Evolutionary conservation across 2,329 filamentous ascomycete species (phyloP), one percentile per base, ranked within the genome.

Genomic region (Ascosphaera aggregata): DNA sequence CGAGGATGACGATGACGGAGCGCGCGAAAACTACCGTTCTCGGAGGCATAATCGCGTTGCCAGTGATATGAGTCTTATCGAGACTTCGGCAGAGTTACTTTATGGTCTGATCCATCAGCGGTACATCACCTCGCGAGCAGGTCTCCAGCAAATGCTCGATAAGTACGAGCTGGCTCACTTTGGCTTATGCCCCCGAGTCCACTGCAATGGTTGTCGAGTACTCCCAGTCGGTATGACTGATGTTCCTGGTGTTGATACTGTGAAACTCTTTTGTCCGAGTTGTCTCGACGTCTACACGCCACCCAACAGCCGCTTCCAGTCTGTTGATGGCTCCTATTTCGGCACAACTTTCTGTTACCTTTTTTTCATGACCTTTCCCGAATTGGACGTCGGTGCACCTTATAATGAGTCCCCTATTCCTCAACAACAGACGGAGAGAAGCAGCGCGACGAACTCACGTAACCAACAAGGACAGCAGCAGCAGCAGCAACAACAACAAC

Each of bases 131-230:
- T 94, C 85, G 18, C 72, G 89, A 42, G 82, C 81, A 2, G 89
- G 89, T 39, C 95, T 98, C 51, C 86, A 95, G 60, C 85, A 94
- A 56, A 98, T 98, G 89, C 82, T 85, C 45, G 89, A 98, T 59
- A 98, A 98, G 59, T 98, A 95, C 64, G 86, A 95, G 58, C 69
- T 92, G 37, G 80, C 85, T 44, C 86, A 98, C 62, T 98, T 98
- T 54, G 89, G 89, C 39, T 76, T 78, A 48, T 98, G 89, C 56
- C 89, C 89, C n/a, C 73, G 89, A 43, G 91, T 86, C 42, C 75
- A 86, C 59, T 98, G 89, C 66, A 79, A 84, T 50, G 77, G 80
- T 43, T 80, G 82, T 46, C 78, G 86, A 51, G 89, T 92, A 11
- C 69, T 98, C 3, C 89, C 89, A 1, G 86, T 98, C 16, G 89